These are phyloP conservation scores for Echinochloa phyllopogon DNA, from an alignment of 176 grass and related monocot species.

Conservation along the genomic window DNA sequence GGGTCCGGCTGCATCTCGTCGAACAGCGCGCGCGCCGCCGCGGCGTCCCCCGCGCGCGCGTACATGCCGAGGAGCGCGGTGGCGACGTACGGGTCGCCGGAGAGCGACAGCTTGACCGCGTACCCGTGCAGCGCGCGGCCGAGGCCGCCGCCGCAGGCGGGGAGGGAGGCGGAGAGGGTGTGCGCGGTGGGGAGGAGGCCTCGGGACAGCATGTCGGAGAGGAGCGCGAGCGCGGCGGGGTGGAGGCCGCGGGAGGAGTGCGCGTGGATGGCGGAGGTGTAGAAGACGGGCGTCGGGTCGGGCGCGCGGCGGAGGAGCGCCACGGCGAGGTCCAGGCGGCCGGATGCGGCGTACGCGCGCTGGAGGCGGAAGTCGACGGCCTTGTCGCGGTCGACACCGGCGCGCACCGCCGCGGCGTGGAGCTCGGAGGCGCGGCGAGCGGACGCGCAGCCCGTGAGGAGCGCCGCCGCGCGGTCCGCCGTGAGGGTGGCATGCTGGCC, in stretches of 20 bases:
- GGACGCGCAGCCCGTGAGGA: slow-evolving; percentile 58
- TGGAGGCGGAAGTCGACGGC: slow-evolving; percentile 80
- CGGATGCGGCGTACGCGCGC: slow-evolving; percentile 66
- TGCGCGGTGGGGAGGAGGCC: slow-evolving; percentile 63
- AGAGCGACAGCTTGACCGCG: slow-evolving; percentile 71
- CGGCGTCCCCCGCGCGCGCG: slow-evolving; percentile 67
- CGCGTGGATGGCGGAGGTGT: slow-evolving; percentile 77
- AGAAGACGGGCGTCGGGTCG: slow-evolving; percentile 70
- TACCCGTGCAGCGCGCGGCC: slow-evolving; percentile 78
- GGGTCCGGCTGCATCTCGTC: slow-evolving; percentile 60
- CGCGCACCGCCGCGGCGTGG: slow-evolving; percentile 69
- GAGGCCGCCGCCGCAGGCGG: slow-evolving; percentile 53
- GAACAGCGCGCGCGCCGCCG: slow-evolving; percentile 75
- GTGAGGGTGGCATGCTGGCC: slow-evolving; percentile 23
- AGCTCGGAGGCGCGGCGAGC: slow-evolving; percentile 59
- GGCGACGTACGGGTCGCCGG: slow-evolving; percentile 66
- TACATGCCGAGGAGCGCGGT: slow-evolving; percentile 93
- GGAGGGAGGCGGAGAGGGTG: slow-evolving; percentile 77
- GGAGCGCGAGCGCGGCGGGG: slow-evolving; percentile 61
- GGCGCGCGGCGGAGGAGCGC: slow-evolving; percentile 64
- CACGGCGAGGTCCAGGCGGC: slow-evolving; percentile 54
- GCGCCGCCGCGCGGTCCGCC: slow-evolving; percentile 46
- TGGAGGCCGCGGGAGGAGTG: slow-evolving; percentile 68
- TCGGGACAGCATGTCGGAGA: slow-evolving; percentile 73
- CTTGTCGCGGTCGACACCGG: slow-evolving; percentile 50